Percentiles rank a stretch among this genome's conserved stretches.
Conservation (phyloP, 768 basidiomycete species). For the Termitomyces sp. region DNA sequence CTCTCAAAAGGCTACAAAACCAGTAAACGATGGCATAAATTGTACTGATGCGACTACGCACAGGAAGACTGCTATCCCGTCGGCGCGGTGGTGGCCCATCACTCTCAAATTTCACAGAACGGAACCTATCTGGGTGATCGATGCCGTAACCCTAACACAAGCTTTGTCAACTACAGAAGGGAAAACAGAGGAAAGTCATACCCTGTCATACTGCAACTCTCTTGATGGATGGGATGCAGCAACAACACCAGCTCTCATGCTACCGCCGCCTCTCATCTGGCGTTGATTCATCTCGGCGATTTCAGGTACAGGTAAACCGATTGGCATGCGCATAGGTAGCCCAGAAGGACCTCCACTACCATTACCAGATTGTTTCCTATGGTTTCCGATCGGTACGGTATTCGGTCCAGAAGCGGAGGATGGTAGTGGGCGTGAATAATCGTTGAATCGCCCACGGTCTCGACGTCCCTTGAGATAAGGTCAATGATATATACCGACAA, state of each 20-base stretch:
- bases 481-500: neutral
- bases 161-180: neutral
- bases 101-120: conserved; percentile 12
- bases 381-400: conserved; percentile 34
- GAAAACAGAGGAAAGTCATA: conserved; percentile 3
- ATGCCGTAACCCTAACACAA: conserved; percentile 10
- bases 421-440: conserved; percentile 19
- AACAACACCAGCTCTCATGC: conserved; percentile 14
- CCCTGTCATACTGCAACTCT: conserved; percentile 24
- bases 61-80: conserved; percentile 14
- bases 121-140: conserved; percentile 15
- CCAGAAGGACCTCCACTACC: conserved; percentile 12
- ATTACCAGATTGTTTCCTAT: conserved; percentile 15
- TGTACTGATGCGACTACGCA: conserved; percentile 4
- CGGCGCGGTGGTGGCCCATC: conserved; percentile 8
- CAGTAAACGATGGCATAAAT: neutral
- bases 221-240: conserved; percentile 16
- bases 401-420: conserved; percentile 30
- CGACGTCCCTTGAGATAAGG: conserved; percentile 19
- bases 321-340: conserved; percentile 4
- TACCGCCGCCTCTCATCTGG: conserved; percentile 6
- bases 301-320: conserved; percentile 1
- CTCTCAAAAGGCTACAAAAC: conserved; percentile 9
- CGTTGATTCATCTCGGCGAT: conserved; percentile 3
- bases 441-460: conserved; percentile 24